A percentile compares a stretch with the other conserved stretches of the same genome.
Conservation (phyloP, 31 red algal species). For the Endocladia muricata region DNA sequence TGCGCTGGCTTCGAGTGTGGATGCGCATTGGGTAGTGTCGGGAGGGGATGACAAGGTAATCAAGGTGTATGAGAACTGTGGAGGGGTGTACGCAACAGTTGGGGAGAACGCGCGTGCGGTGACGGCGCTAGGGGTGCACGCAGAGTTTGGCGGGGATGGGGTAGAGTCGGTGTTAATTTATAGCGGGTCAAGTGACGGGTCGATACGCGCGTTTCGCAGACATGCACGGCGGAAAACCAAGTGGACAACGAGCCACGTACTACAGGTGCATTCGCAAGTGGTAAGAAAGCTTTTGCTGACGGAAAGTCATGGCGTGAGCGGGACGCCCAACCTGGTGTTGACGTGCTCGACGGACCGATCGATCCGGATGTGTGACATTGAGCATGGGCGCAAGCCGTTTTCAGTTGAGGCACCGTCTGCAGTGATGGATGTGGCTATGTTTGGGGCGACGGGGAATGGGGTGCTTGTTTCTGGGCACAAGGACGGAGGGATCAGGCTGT, state of each 20-base stretch:
- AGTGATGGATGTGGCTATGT: conserved; percentile 29
- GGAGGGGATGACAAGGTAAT: conserved; percentile 58
- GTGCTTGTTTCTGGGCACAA: conserved; percentile 51
- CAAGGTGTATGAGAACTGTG: conserved; percentile 31
- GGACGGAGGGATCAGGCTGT: conserved; percentile 45
- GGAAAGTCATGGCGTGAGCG: neutral
- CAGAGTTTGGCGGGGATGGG: neutral
- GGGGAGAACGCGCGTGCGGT: conserved; percentile 23
- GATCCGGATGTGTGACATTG: conserved; percentile 45
- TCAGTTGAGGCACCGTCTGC: conserved; percentile 25
- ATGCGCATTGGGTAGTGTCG: conserved; percentile 40
- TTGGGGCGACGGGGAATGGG: conserved; percentile 2
- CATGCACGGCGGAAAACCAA: conserved; percentile 12
- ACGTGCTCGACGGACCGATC: conserved; percentile 48
- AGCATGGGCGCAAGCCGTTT: conserved; percentile 38
- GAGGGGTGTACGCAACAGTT: conserved; percentile 7
- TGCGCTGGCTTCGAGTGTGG: conserved; percentile 28
- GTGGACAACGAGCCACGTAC: conserved; percentile 24
- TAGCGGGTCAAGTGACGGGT: conserved; percentile 38
- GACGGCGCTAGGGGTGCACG: conserved; percentile 25
- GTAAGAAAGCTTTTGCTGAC: conserved; percentile 23
- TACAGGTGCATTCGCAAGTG: conserved; percentile 49
- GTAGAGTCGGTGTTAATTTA: conserved; percentile 16
- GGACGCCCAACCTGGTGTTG: neutral
- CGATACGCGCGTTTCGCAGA: conserved; percentile 20